Conservation (phyloP, 371 early-diverging fungal genomes). For the Syncephalastrum sp. region DNA sequence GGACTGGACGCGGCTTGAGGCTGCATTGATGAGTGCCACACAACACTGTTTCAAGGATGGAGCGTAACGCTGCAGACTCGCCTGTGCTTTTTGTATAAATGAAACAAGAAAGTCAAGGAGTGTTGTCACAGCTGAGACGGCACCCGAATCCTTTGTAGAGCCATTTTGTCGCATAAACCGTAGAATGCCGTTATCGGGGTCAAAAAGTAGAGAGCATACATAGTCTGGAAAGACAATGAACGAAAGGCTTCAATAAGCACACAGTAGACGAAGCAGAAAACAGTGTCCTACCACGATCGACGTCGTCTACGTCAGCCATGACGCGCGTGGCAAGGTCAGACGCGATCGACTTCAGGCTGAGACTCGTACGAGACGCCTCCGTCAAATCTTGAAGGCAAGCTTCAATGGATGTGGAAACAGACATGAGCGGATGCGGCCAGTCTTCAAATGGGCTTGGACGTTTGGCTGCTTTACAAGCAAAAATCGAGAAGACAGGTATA, state of each 20-base stretch:
- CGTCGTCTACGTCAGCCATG: constrained; percentile 26
- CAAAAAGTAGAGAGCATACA: constrained; percentile 35
- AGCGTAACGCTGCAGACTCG: constrained; percentile 27
- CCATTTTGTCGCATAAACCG: constrained; percentile 16
- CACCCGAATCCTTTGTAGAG: constrained; percentile 11
- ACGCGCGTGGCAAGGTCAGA: constrained; percentile 23
- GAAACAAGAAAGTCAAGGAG: constrained; percentile 28
- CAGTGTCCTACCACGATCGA: constrained; percentile 34
- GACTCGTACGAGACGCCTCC: neutral
- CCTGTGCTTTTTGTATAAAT: constrained; percentile 24
- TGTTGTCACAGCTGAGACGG: constrained; percentile 18
- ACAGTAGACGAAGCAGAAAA: neutral
- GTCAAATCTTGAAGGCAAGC: neutral
- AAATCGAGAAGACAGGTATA: no score
- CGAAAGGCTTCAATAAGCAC: constrained; percentile 1
- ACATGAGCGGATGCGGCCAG: no score
- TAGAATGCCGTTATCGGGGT: constrained; percentile 24
- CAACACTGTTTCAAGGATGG: constrained; percentile 15
- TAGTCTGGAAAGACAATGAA: constrained; percentile 25
- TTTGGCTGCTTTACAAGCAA: no score
- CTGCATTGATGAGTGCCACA: constrained; percentile 8
- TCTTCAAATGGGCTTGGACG: no score
- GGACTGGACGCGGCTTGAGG: constrained; percentile 12
- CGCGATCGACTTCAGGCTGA: constrained; percentile 17
- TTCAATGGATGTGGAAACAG: no score